Percentiles rank a stretch among this genome's conserved stretches.
Conservation (phyloP, 176 grass and related monocot species). For the Oryza rufipogon region DNA sequence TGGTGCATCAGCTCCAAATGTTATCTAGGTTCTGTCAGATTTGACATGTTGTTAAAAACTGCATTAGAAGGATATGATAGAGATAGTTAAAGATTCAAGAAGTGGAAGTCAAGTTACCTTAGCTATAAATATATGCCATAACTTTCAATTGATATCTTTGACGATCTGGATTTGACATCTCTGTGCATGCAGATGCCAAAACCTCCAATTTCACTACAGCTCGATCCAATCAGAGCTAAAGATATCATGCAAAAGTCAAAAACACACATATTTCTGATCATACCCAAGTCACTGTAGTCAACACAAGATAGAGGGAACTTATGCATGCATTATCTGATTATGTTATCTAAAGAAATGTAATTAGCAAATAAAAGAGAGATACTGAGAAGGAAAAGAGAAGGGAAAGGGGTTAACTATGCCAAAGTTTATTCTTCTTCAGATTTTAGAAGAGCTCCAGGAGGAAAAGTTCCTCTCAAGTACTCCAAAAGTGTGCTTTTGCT, state of each 20-base stretch:
- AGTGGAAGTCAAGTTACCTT: background rate
- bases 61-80: background rate
- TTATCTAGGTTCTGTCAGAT: background rate
- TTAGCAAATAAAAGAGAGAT: constrained; percentile 2
- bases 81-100: background rate
- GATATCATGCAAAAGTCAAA: constrained; percentile 28
- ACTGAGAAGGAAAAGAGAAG: background rate
- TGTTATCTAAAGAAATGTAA: background rate
- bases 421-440: constrained; percentile 11
- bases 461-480: constrained; percentile 43
- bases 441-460: constrained; percentile 3
- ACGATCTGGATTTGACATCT: background rate
- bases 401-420: background rate
- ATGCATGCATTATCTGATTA: background rate
- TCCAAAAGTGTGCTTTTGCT: constrained; percentile 51
- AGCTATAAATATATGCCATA: background rate
- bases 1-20: constrained; percentile 10
- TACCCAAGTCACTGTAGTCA: constrained; percentile 35
- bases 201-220: constrained; percentile 12
- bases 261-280: constrained; percentile 32
- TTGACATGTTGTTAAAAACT: background rate
- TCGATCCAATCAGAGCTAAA: constrained; percentile 7
- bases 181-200: background rate
- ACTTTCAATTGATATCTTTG: background rate
- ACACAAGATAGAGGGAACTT: background rate